phyloP scores from a whole-genome alignment of 495 filamentous ascomycete genomes.

The Penicillium chermesinum region DNA sequence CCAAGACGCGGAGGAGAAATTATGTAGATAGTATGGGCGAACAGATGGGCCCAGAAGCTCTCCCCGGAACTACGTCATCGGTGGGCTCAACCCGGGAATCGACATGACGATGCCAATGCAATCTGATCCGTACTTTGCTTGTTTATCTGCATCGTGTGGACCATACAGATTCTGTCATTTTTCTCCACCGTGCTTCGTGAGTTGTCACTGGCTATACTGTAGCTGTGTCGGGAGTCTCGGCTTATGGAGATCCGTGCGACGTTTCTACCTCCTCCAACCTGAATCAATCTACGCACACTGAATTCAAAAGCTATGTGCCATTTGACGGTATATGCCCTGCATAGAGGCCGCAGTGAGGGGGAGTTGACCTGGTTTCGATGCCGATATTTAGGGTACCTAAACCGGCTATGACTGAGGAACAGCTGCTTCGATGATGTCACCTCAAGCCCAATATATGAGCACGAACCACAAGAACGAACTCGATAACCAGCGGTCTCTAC shows the following conservation, averaged over 20 bases:
- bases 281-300: no score
- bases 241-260: background rate
- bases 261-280: background rate
- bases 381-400: background rate
- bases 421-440: background rate
- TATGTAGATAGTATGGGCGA: background rate
- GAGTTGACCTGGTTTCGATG: constrained; percentile 4
- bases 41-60: constrained; percentile 4
- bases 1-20: background rate
- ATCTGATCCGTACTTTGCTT: background rate
- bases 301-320: no score
- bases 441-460: background rate
- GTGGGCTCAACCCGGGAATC: constrained; percentile 15
- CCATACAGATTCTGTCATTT: background rate
- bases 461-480: no score
- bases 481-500: no score
- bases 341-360: background rate
- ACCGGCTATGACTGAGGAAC: background rate
- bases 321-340: background rate
- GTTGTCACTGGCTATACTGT: no score
- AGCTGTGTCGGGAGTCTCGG: background rate
- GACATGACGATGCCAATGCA: constrained; percentile 14
- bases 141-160: background rate
- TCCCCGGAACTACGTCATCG: constrained; percentile 23
- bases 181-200: background rate